Evolutionary conservation across 768 basidiomycete genomes (phyloP).

Genomic region (Serendipita sp.): DNA sequence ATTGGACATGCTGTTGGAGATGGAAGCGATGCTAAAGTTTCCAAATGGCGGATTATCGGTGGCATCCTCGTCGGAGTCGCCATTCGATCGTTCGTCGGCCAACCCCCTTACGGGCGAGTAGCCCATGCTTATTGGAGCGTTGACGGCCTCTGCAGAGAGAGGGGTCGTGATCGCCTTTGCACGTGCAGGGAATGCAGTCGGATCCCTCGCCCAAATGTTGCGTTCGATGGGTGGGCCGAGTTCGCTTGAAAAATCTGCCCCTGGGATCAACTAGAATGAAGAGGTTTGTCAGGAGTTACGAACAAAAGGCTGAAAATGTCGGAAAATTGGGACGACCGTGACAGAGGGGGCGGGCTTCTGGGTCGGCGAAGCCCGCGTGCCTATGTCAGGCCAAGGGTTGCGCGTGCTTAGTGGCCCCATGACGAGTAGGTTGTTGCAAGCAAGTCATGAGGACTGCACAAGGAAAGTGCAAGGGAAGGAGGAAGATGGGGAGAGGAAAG

Average conservation of each 20-base stretch:
- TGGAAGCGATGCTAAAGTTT: constrained; percentile 7
- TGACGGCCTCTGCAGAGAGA: constrained; percentile 14
- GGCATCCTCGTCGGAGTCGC: constrained; percentile 8
- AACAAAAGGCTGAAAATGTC: neutral
- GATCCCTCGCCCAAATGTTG: constrained; percentile 13
- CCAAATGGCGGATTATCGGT: constrained; percentile 12
- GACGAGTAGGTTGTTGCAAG: too few species aligned
- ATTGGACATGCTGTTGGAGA: constrained; percentile 15
- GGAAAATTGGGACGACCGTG: neutral
- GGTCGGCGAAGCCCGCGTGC: neutral
- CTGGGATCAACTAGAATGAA: constrained; percentile 17
- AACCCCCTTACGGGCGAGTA: constrained; percentile 5
- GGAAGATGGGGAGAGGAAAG: too few species aligned
- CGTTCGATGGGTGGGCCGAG: constrained; percentile 20
- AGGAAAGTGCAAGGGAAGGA: too few species aligned
- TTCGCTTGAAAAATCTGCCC: constrained; percentile 16
- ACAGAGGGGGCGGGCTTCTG: neutral
- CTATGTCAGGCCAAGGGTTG: too few species aligned
- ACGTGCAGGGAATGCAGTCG: constrained; percentile 16
- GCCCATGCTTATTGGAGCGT: constrained; percentile 10
- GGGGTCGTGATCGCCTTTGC: constrained; percentile 14
- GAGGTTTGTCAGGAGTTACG: neutral
- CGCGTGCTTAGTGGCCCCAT: too few species aligned
- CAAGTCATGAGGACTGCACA: too few species aligned
- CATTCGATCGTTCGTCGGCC: neutral